Evolutionary conservation across 2,329 filamentous ascomycete species (phyloP).

Genomic region (Diaporthe sp.): DNA sequence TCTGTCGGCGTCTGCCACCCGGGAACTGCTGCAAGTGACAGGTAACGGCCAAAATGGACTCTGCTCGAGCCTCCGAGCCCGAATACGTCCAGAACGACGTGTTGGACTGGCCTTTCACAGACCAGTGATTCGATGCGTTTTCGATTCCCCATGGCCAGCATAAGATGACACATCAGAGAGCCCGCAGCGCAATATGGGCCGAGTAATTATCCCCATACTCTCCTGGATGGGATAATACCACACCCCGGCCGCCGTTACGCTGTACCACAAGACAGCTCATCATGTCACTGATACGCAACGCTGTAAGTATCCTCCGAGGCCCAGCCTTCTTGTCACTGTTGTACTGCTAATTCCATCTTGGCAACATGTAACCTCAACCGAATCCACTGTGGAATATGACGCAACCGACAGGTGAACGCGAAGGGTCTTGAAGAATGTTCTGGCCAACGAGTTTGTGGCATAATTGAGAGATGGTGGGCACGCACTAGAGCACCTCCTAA

Average conservation of each 20-base stretch:
- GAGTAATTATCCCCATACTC: neutral
- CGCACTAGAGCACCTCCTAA: neutral
- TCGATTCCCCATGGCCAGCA: neutral
- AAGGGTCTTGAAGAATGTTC: neutral
- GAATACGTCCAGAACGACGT: neutral
- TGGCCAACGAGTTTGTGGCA: neutral
- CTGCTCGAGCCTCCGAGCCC: neutral
- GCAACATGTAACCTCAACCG: slow-evolving; percentile 14
- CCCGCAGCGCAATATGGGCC: neutral
- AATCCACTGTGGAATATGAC: neutral
- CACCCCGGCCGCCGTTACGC: neutral
- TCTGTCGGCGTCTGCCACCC: neutral
- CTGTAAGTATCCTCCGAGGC: neutral
- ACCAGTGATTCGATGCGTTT: neutral
- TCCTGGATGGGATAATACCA: neutral
- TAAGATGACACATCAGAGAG: neutral
- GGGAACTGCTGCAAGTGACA: neutral
- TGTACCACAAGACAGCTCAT: neutral
- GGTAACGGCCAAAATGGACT: neutral
- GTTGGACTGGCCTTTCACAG: neutral
- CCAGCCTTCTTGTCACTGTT: neutral
- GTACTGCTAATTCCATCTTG: neutral
- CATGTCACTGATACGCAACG: slow-evolving; percentile 10
- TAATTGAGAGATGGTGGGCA: neutral
- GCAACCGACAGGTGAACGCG: neutral